phyloP scores from a whole-genome alignment of 164 flowering plant genomes.

The Chloranthus sessilifolius region DNA sequence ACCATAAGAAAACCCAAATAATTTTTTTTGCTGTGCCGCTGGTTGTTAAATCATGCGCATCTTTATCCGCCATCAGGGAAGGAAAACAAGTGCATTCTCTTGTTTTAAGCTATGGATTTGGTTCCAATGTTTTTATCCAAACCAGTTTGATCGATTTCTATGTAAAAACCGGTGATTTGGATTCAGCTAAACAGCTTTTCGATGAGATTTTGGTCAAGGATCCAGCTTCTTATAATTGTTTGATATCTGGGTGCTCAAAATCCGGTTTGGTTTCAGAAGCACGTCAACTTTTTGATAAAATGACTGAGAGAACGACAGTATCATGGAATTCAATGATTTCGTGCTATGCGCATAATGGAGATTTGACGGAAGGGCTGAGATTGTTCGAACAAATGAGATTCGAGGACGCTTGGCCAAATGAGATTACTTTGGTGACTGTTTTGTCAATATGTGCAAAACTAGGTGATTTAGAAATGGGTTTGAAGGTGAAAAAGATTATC shows the following conservation, averaged over 20 bases:
- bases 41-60: constrained; percentile 32
- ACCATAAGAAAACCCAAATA: constrained; percentile 8
- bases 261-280: constrained; percentile 31
- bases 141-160: constrained; percentile 39
- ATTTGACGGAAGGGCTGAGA: constrained; percentile 26
- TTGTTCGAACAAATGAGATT: constrained; percentile 34
- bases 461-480: constrained; percentile 41
- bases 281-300: constrained; percentile 33
- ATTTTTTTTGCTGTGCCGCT: constrained; percentile 27
- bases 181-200: constrained; percentile 30
- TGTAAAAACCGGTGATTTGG: constrained; percentile 30
- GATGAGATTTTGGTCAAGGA: constrained; percentile 38
- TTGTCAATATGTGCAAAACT: constrained; percentile 40
- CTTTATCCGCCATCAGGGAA: constrained; percentile 15
- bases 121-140: constrained; percentile 27
- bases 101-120: constrained; percentile 25
- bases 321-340: constrained; percentile 55
- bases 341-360: constrained; percentile 38
- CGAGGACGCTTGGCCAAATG: constrained; percentile 30
- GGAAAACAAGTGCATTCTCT: constrained; percentile 41
- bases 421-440: constrained; percentile 34
- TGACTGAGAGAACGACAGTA: constrained; percentile 30
- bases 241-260: constrained; percentile 43
- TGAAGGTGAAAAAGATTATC: constrained; percentile 29
- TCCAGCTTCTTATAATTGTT: constrained; percentile 35